Evolutionary conservation across 2,329 filamentous ascomycete genomes (phyloP), one percentile per base, ranked within the genome.

Genomic region (Penicillium paneum): DNA sequence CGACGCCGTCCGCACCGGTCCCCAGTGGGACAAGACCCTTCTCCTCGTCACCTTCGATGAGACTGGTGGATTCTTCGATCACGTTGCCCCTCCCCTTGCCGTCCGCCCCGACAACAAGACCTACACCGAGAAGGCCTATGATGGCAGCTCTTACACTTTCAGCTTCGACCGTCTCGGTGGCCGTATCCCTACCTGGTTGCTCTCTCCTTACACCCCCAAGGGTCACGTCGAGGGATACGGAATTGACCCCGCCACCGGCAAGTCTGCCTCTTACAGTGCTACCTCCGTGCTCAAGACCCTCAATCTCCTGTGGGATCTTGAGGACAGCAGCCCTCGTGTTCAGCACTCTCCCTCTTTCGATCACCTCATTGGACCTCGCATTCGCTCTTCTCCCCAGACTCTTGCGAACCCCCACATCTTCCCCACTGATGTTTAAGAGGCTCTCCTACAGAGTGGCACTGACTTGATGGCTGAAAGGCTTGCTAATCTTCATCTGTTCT

Each of bases 1-100:
- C 54, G 71, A 73, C 21, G 63, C 71, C 31, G 45, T 73, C 41
- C 71, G 71, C 55, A 61, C 66, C 34, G 60, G 68, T 7, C 67
- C 69, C 13, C 69, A 73, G 50, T 73, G 71, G 71, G 64, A 73
- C 10, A 64, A 71, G 52, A 69, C 69, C 35, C 62, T 73, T 12
- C 62, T 71, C 17, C 54, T 73, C 19, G 47, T 73, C 42, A 71
- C 68, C 46, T 73, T 67, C 55, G 71, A 73, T 36, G 71, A 73
- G 63, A 69, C 67, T 2, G 70, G 71, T 54, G 71, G 71, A 35
- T 73, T 73, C 65, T 69, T 62, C 58, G 71, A 73, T 63, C 71
- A 73, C 60, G 67, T 73, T 19, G 57, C 62, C 32, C 64, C 71
- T 17, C 69, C 68, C n/a, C 59, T 65, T 29, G 69, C 67, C 24